Base-by-base conservation (phyloP, 805 yeast species). In the Saccharomycopsis olivae region DNA sequence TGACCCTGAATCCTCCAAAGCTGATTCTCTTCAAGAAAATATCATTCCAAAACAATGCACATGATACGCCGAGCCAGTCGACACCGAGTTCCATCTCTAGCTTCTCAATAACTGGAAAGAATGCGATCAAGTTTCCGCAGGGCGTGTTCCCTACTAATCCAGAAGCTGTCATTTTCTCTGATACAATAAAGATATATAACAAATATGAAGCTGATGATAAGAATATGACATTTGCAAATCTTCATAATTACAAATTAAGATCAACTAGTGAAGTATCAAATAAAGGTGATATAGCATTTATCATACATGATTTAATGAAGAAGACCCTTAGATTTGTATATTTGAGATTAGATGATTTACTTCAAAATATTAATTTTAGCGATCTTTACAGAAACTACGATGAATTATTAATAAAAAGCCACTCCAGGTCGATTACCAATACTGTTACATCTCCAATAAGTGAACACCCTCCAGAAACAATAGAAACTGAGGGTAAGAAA, bases 1-100 rank as follows among this genome's bases (percentile, higher is more conserved):
- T 79, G 11, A 63, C 73, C 1, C 55, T 59, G 17, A 61, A 62
- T 45, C 81, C 82, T 1, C 85, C 86, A 19, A 69, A 68, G 40
- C 62, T 68, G 25, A 61, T 78, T 46, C 49, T 54, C 17, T 61
- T 70, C 21, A 62, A 60, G 17, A 57, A 59, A 35, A 41, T 78
- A 35, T 38, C 32, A 29, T 47, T 38, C 33, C 21, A 19, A 24
- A 14, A 34, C 5, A 20, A 21, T 2, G 5, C 30, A 8, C 15
- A 28, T 10, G 28, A 21, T 3, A 19, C 28, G 5, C 11, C n/a
- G 5, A 8, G 17, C 10, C 19, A 35, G 13, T 28, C 31, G 11
- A 28, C 31, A 5, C 6, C 23, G 3, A 16, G 31, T 16, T 5
- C 29, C 21, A 23, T n/a, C 5, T 23, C 29, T 4, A 28, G 13